These are phyloP conservation scores for Cercospora sesami DNA, from an alignment of 2,329 filamentous ascomycete genomes.

Conservation along the genomic window DNA sequence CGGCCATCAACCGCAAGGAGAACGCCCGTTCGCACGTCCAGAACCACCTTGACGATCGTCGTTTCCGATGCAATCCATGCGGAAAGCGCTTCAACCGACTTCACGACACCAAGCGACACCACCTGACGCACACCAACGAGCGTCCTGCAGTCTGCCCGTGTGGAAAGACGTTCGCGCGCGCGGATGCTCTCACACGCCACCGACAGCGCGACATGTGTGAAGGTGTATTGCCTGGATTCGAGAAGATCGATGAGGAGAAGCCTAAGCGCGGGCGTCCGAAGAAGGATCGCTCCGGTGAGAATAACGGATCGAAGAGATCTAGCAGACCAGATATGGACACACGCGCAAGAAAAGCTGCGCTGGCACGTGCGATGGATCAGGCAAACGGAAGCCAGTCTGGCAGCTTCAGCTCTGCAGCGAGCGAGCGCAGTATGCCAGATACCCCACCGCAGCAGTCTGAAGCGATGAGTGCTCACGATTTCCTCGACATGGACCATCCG, in stretches of 20 bases:
- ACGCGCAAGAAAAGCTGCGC: slow-evolving; percentile 57
- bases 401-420: slow-evolving; percentile 34
- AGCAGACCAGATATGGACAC: slow-evolving; percentile 56
- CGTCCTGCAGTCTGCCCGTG: slow-evolving; percentile 95
- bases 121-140: slow-evolving; percentile 94
- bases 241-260: slow-evolving; percentile 58
- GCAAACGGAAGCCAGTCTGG: slow-evolving; percentile 20
- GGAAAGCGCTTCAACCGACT: slow-evolving; percentile 95
- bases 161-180: slow-evolving; percentile 89
- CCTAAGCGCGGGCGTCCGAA: slow-evolving; percentile 66
- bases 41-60: slow-evolving; percentile 93
- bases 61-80: slow-evolving; percentile 91
- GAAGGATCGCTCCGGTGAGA: slow-evolving; percentile 53
- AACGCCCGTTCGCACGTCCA: slow-evolving; percentile 99
- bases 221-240: slow-evolving; percentile 78
- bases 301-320: slow-evolving; percentile 24
- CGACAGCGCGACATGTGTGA: slow-evolving; percentile 95
- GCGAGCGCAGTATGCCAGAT: slow-evolving; percentile 37
- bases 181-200: slow-evolving; percentile 92
- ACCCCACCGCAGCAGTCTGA: slow-evolving; percentile 37
- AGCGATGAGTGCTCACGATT: slow-evolving; percentile 34
- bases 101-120: slow-evolving; percentile 94
- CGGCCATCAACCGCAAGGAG: slow-evolving; percentile 93
- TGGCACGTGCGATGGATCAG: slow-evolving; percentile 49
- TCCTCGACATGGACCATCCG: slow-evolving; percentile 32